These are phyloP conservation scores for Euptelea pleiosperma DNA, from an alignment of 164 flowering plant genomes.

Conservation along the genomic window DNA sequence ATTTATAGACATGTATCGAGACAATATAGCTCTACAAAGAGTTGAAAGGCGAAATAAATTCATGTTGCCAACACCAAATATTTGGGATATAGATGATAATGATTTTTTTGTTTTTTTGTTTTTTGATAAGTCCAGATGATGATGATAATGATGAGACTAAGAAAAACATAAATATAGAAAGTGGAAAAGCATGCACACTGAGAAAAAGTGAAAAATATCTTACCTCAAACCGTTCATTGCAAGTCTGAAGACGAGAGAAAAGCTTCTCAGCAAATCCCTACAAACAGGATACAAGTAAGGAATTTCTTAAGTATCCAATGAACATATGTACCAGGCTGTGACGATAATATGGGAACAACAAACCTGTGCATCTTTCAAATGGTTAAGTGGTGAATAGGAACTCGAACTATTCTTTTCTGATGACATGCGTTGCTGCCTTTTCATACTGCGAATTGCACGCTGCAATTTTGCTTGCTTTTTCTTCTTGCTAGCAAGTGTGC, in stretches of 20 bases:
- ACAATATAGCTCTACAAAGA: too few species aligned
- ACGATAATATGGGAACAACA: slow-evolving; percentile 4
- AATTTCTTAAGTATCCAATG: neutral
- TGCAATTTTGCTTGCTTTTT: slow-evolving; percentile 91
- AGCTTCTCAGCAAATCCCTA: slow-evolving; percentile 81
- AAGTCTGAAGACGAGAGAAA: slow-evolving; percentile 64
- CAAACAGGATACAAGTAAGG: slow-evolving; percentile 4
- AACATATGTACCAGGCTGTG: neutral
- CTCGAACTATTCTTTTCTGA: slow-evolving; percentile 48
- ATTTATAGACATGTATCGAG: neutral
- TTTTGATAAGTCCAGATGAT: too few species aligned
- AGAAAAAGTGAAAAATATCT: neutral
- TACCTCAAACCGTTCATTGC: slow-evolving; percentile 91
- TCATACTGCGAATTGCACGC: slow-evolving; percentile 82
- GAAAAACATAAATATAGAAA: too few species aligned
- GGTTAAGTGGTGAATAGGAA: slow-evolving; percentile 77
- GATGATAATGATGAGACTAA: too few species aligned
- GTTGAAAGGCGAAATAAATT: too few species aligned
- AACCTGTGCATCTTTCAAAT: slow-evolving; percentile 91
- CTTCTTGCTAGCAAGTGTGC: slow-evolving; percentile 85
- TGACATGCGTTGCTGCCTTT: slow-evolving; percentile 69
- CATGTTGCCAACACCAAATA: too few species aligned
- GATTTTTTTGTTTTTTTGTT: neutral
- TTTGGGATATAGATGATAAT: neutral
- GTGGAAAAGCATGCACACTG: too few species aligned